Evolutionary conservation across 306 rosid genomes (phyloP), one percentile per base, ranked within the genome.

Genomic region (Malus fusca): DNA sequence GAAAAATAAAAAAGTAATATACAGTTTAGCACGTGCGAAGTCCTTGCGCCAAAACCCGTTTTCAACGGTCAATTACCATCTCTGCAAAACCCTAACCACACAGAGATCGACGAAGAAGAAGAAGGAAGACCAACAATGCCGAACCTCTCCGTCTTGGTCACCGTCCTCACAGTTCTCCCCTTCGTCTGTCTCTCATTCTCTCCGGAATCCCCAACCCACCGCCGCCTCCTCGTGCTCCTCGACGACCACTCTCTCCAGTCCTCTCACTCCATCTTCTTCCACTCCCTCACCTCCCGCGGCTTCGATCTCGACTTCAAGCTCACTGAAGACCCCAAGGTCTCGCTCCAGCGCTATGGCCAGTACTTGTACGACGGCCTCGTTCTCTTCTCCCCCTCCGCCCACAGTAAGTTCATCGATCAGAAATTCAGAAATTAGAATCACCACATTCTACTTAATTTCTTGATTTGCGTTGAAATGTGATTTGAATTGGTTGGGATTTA

Each of bases 181-280:
- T 65, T 82, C 40, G 80, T 90, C 6, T 88, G 87, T 84, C 48
- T 8, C 33, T 86, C 90, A 11, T 90, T 92, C 92, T 78, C 93
- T 25, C 86, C 81, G 0, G 96, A 92, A 17, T 73, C 31, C 17
- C 93, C 96, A 25, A 81, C 88, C 21, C 85, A 81, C 80, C 96
- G 89, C 2, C 88, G 85, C 71, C 59, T 90, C 73, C 96, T 88
- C 21, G 96, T 92, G 46, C 71, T 90, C 66, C 91, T 92, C 68
- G 96, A 92, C 44, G 91, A 90, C 74, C 82, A 87, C 55, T 88
- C 93, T 51, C 17, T 88, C 87, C 35, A 61, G 17, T 61, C 66
- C 33, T 61, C 66, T 13, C 35, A 25, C 2, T 61, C 35, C 21
- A 13, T 13, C 35, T 25, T 61, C 21, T 61, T 61, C 35, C 35